These are phyloP conservation scores for Penicillium roqueforti DNA, from an alignment of 495 filamentous ascomycete genomes.

Conservation along the genomic window DNA sequence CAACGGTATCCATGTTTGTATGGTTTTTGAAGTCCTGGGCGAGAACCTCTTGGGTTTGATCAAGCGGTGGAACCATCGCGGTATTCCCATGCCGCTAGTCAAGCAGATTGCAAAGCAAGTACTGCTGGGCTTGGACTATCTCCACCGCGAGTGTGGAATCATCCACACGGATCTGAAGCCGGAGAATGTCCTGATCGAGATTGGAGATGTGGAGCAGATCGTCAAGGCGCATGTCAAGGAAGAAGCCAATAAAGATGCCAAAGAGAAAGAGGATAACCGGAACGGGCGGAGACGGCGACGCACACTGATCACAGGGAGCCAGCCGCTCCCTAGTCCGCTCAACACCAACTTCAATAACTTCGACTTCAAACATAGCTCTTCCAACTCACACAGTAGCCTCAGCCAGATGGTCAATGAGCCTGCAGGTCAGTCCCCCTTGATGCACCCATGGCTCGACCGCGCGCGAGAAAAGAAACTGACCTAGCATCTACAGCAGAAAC, in stretches of 20 bases:
- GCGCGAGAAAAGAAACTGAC: background rate
- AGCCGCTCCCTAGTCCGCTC: conserved; percentile 91
- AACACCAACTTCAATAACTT: conserved; percentile 82
- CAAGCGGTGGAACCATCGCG: conserved; percentile 96
- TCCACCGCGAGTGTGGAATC: conserved; percentile 97
- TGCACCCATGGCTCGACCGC: background rate
- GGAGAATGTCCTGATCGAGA: conserved; percentile 98
- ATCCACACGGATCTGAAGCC: conserved; percentile 98
- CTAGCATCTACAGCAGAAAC: conserved; percentile 19
- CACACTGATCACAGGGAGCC: conserved; percentile 94
- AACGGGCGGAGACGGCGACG: conserved; percentile 90
- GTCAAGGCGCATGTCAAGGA: conserved; percentile 93
- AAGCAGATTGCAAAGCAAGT: conserved; percentile 99
- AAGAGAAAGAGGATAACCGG: conserved; percentile 89
- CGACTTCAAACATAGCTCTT: conserved; percentile 66
- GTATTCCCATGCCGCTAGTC: conserved; percentile 92
- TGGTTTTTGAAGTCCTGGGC: conserved; percentile 97
- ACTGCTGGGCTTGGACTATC: conserved; percentile 87
- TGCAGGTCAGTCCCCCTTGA: conserved; percentile 49
- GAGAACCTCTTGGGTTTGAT: conserved; percentile 95
- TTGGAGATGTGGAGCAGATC: conserved; percentile 95
- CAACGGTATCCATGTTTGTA: conserved; percentile 94
- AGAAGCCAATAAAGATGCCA: conserved; percentile 62
- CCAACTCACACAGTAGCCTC: conserved; percentile 74
- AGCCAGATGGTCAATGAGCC: conserved; percentile 76